Conservation (phyloP, 2,329 filamentous ascomycete species). For the Stachybotrys echinatus region DNA sequence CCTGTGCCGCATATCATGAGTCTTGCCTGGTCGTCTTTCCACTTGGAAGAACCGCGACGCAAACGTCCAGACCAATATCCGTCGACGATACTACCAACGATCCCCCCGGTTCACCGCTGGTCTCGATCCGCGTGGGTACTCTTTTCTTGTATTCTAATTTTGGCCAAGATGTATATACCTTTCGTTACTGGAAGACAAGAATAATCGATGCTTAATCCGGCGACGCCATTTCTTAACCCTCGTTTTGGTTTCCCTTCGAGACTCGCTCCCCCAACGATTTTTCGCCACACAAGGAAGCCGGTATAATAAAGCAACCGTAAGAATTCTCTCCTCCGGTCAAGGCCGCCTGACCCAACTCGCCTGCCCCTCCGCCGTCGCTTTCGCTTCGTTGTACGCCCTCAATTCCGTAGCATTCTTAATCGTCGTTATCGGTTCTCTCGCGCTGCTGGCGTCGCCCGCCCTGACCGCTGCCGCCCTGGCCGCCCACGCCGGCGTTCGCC, state of each 20-base stretch:
- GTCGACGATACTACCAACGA: too few relatives aligned
- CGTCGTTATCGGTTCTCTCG: slow-evolving; percentile 51
- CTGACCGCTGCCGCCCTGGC: slow-evolving; percentile 18
- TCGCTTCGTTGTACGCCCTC: slow-evolving; percentile 10
- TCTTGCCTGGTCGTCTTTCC: too few relatives aligned
- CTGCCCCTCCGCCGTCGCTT: not conserved
- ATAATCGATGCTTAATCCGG: slow-evolving; percentile 28
- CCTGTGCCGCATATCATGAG: too few relatives aligned
- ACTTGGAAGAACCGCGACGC: too few relatives aligned
- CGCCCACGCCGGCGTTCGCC: slow-evolving; percentile 33
- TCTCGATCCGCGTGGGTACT: too few relatives aligned
- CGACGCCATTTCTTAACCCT: slow-evolving; percentile 30
- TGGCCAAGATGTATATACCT: not conserved
- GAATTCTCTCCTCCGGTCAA: too few relatives aligned
- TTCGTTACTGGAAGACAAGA: slow-evolving; percentile 14
- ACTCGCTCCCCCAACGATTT: slow-evolving; percentile 23
- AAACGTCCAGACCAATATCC: too few relatives aligned
- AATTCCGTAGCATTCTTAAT: slow-evolving; percentile 26
- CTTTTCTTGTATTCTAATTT: not conserved
- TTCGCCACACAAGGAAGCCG: slow-evolving; percentile 20
- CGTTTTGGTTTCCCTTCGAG: slow-evolving; percentile 18
- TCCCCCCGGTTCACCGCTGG: too few relatives aligned
- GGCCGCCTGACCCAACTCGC: too few relatives aligned
- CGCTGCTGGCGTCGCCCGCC: slow-evolving; percentile 31
- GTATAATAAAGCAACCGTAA: slow-evolving; percentile 7